Conservation (phyloP, 192 early-diverging fungal genomes). For the Gigaspora rosea region DNA sequence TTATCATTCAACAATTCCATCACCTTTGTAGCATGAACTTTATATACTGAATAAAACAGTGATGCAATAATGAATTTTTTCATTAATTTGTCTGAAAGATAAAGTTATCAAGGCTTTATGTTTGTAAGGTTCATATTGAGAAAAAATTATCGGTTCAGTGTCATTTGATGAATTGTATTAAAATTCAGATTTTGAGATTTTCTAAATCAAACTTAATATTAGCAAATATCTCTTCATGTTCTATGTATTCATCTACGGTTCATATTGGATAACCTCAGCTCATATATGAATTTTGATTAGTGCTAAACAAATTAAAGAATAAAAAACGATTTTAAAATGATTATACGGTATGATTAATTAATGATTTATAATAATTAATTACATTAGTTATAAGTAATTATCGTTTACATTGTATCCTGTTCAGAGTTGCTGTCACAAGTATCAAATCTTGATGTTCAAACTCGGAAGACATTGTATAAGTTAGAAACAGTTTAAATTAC, state of each 20-base stretch:
- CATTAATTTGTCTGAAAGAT: background rate
- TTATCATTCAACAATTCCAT: constrained; percentile 3
- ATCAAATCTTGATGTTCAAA: background rate
- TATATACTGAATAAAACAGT: constrained; percentile 21
- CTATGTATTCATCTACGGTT: constrained; percentile 12
- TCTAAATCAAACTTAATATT: constrained; percentile 1
- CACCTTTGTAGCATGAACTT: constrained; percentile 8
- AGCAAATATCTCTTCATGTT: background rate
- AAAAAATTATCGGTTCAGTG: background rate
- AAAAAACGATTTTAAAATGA: background rate
- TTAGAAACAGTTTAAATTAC: no score
- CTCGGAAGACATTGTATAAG: no score
- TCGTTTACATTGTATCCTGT: background rate
- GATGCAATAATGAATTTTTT: constrained; percentile 14
- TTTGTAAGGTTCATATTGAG: constrained; percentile 13
- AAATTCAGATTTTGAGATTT: background rate
- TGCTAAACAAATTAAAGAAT: background rate
- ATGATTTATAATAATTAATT: background rate
- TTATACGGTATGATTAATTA: no score
- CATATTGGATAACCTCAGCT: background rate
- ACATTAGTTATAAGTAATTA: background rate
- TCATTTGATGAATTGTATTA: background rate
- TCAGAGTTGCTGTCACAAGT: constrained; percentile 11
- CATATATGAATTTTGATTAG: constrained; percentile 15
- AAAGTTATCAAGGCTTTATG: background rate